Percentiles rank a stretch among this genome's conserved stretches.
Evolutionary conservation across 2,329 filamentous ascomycete genomes (phyloP).

Genomic region (Claviceps citrina): DNA sequence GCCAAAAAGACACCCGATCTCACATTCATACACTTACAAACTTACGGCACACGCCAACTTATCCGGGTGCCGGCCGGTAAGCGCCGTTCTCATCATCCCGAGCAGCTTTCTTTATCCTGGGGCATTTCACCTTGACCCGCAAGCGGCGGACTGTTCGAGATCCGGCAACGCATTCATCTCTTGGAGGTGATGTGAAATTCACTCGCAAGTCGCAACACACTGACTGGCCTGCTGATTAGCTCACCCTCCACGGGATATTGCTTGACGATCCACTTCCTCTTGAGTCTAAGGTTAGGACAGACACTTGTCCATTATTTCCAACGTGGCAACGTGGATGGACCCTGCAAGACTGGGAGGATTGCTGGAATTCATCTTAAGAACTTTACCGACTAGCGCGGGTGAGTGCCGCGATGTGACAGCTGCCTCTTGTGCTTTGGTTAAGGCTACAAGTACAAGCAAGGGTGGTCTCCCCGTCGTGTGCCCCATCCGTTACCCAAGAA

Average conservation of each 20-base stretch:
- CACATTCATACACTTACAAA: too few species aligned
- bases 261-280: background rate
- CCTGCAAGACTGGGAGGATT: background rate
- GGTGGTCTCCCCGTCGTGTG: conserved; percentile 2
- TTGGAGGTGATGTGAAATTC: background rate
- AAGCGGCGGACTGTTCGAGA: background rate
- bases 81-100: background rate
- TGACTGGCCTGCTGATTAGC: too few species aligned
- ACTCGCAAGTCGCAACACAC: background rate
- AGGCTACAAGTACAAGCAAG: conserved; percentile 3
- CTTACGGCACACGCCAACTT: background rate
- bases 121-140: too few species aligned
- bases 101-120: background rate
- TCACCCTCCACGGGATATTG: background rate
- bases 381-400: background rate
- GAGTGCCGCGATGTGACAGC: conserved; percentile 1
- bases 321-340: background rate
- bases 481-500: conserved; percentile 1
- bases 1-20: background rate
- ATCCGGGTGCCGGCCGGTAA: background rate
- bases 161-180: background rate
- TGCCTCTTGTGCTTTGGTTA: conserved; percentile 1
- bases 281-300: background rate
- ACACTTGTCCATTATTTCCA: background rate
- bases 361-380: background rate